These are phyloP conservation scores for Nicotiana paniculata DNA, from an alignment of 257 asterid genomes.

Conservation along the genomic window DNA sequence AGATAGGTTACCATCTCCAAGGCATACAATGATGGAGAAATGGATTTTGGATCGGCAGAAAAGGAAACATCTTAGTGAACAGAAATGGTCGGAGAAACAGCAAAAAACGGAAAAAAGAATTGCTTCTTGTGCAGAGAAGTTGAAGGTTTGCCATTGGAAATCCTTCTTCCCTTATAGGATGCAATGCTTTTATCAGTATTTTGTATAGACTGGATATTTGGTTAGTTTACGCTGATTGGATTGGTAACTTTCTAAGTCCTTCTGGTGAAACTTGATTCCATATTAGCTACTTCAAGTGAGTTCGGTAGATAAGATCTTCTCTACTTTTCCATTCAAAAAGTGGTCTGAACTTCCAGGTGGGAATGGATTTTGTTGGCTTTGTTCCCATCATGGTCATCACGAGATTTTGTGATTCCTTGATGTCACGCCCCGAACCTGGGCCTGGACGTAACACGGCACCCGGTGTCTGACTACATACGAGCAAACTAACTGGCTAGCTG, in stretches of 20 bases:
- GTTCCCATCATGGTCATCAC: background rate
- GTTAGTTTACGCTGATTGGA: background rate
- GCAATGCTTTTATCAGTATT: background rate
- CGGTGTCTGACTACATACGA: no score
- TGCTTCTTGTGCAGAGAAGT: constrained; percentile 60
- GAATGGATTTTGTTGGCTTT: background rate
- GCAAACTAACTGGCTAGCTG: no score
- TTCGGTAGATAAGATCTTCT: background rate
- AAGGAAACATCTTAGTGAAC: constrained; percentile 55
- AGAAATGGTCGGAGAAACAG: constrained; percentile 65
- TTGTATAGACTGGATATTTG: background rate
- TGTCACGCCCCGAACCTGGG: no score
- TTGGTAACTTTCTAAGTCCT: background rate
- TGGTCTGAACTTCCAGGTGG: background rate
- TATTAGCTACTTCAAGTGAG: background rate
- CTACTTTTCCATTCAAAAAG: background rate
- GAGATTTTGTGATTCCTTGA: background rate
- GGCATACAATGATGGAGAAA: constrained; percentile 63
- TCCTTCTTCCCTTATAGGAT: background rate
- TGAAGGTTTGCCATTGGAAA: constrained; percentile 53
- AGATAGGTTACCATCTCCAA: constrained; percentile 65
- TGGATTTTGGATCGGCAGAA: constrained; percentile 73
- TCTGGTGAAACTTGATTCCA: background rate
- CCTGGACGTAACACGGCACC: no score
- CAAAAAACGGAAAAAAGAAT: constrained; percentile 69